phyloP scores from a whole-genome alignment of 139 green algal species.

The Micromonas pusilla region DNA sequence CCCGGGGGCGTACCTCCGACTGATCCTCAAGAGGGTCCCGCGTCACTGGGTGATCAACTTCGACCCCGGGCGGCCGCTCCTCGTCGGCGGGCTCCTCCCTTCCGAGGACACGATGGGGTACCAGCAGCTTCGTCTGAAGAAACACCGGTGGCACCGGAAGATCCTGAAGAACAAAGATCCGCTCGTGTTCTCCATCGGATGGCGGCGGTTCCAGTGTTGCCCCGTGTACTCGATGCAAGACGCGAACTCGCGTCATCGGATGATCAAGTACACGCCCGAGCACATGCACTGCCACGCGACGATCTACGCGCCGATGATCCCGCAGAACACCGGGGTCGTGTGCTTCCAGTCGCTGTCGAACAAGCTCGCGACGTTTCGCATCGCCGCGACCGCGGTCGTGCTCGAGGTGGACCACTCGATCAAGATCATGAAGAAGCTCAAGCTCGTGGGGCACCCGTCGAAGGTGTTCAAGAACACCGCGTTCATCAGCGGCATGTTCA shows the following conservation, averaged over 20 bases:
- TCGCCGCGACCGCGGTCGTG: slow-evolving; percentile 86
- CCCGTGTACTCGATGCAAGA: slow-evolving; percentile 84
- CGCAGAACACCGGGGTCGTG: slow-evolving; percentile 73
- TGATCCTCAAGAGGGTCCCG: slow-evolving; percentile 17
- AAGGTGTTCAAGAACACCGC: slow-evolving; percentile 76
- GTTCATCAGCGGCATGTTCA: slow-evolving; percentile 95
- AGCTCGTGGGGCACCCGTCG: slow-evolving; percentile 83
- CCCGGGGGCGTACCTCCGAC: slow-evolving; percentile 69
- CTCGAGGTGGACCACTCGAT: slow-evolving; percentile 73
- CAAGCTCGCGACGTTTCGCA: slow-evolving; percentile 56
- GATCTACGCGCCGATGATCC: slow-evolving; percentile 69
- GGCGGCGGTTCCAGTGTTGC: slow-evolving; percentile 86
- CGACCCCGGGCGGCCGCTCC: slow-evolving; percentile 66
- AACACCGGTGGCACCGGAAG: slow-evolving; percentile 65
- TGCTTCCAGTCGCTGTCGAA: slow-evolving; percentile 42
- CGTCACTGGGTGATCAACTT: slow-evolving; percentile 46
- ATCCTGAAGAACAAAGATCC: slow-evolving; percentile 90
- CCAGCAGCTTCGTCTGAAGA: slow-evolving; percentile 70
- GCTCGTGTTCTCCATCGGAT: slow-evolving; percentile 82
- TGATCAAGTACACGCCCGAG: slow-evolving; percentile 97
- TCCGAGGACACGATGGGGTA: slow-evolving; percentile 71
- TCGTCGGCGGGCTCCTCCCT: slow-evolving; percentile 71
- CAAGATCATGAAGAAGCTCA: slow-evolving; percentile 90
- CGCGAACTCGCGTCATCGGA: slow-evolving; percentile 73
- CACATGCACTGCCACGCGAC: slow-evolving; percentile 92